Evolutionary conservation across 1,284 basidiomycete genomes (phyloP).

Genomic region (Agaricales sp.): DNA sequence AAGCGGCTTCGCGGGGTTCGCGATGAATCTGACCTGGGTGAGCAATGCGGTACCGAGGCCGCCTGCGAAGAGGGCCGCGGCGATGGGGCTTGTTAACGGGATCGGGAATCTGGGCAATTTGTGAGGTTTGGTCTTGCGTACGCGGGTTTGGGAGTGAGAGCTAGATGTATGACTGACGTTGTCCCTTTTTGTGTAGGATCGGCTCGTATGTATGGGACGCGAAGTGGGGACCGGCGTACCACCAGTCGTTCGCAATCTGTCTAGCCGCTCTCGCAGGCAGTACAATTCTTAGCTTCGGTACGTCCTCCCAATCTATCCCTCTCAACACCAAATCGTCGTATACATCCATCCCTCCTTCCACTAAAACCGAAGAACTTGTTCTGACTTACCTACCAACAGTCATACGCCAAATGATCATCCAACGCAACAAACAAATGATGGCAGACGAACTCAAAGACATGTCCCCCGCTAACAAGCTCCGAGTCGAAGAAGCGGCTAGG

Average conservation of each 20-base stretch:
- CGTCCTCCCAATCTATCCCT: too few relatives aligned
- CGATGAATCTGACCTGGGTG: slow-evolving; percentile 53
- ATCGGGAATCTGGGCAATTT: slow-evolving; percentile 19
- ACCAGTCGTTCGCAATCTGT: slow-evolving; percentile 38
- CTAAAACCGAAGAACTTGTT: too few relatives aligned
- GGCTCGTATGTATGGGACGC: slow-evolving; percentile 45
- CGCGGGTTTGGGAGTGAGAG: background rate
- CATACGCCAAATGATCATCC: slow-evolving; percentile 34
- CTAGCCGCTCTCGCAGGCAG: slow-evolving; percentile 28
- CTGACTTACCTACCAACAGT: too few relatives aligned
- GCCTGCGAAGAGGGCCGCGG: slow-evolving; percentile 44
- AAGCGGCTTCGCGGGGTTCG: slow-evolving; percentile 41
- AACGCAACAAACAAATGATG: slow-evolving; percentile 33
- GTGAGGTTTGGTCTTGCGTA: slow-evolving; percentile 19
- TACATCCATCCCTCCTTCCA: too few relatives aligned
- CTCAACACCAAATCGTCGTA: too few relatives aligned
- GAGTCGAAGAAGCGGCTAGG: slow-evolving; percentile 38
- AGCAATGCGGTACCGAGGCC: slow-evolving; percentile 53
- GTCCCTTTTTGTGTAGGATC: slow-evolving; percentile 21
- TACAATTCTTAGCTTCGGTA: slow-evolving; percentile 16
- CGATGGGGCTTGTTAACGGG: slow-evolving; percentile 27
- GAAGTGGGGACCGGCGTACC: slow-evolving; percentile 38
- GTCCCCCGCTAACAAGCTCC: slow-evolving; percentile 26
- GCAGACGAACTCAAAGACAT: slow-evolving; percentile 31
- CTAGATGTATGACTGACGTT: slow-evolving; percentile 4